A percentile compares a stretch with the other conserved stretches of the same genome.
phyloP scores from a whole-genome alignment of 2,329 filamentous ascomycete genomes.

The Rhynchosporium secalis region DNA sequence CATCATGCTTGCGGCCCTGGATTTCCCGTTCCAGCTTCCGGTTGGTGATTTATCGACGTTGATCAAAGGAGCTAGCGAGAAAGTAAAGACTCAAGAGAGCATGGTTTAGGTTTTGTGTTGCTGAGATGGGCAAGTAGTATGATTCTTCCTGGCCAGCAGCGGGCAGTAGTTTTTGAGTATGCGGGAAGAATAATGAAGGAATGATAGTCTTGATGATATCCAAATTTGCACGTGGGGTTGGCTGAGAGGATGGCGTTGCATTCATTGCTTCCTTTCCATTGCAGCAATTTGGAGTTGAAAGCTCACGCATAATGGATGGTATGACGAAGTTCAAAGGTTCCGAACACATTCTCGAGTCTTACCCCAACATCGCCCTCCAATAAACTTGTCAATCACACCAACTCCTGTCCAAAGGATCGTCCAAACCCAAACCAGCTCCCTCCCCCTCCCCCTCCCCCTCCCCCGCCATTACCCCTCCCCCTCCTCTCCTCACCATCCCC shows the following conservation, averaged over 20 bases:
- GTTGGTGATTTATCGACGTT: slow-evolving; percentile 56
- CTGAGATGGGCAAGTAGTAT: no score
- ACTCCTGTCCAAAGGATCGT: not conserved
- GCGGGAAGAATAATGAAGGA: not conserved
- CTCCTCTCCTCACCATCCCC: not conserved
- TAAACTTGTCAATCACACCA: no score
- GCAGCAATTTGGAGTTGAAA: not conserved
- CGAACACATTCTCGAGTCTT: no score
- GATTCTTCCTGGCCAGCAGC: not conserved
- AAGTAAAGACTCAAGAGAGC: slow-evolving; percentile 19
- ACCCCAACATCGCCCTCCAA: not conserved
- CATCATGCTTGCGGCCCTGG: slow-evolving; percentile 55
- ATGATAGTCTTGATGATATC: not conserved
- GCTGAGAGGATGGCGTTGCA: not conserved
- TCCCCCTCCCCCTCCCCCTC: no score
- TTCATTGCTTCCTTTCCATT: not conserved
- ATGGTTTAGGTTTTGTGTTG: not conserved
- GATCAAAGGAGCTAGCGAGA: slow-evolving; percentile 43
- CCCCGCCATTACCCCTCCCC: no score
- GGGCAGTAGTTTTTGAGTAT: no score
- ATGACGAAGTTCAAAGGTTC: no score
- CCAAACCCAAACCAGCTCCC: not conserved
- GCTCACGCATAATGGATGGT: not conserved
- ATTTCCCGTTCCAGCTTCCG: slow-evolving; percentile 57
- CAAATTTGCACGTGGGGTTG: not conserved